Base-by-base conservation (phyloP, 352 stramenopile species). In the Phytophthora sansomeana region DNA sequence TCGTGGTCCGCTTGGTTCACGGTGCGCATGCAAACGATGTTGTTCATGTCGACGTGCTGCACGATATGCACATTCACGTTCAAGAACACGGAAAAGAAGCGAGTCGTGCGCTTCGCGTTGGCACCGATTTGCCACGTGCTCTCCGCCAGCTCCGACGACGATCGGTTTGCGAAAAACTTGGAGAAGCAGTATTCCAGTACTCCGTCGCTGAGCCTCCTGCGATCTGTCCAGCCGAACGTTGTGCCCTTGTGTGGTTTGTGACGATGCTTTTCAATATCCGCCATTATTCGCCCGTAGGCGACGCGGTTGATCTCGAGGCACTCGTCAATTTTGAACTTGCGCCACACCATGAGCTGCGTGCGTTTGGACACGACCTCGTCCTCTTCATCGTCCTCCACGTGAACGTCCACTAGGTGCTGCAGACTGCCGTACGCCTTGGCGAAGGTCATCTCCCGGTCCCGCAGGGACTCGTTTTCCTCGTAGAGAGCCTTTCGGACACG, bases 351-450 rank as follows among this genome's bases (percentile, higher is more conserved):
- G 9, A 81, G 69, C 41, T 83, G 72, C 26, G 64, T 67, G 44
- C 58, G 21, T 21, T 64, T 67, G n/a, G 49, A 64, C 42, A 73
- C 50, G 8, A 38, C 46, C 29, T 39, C 19, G n/a, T 62, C 48
- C 26, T 53, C 51, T 30, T 66, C 26, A 13, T 74, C 55, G 28
- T 78, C 67, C 35, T 79, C 62, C 5, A 64, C 38, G 36, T 78
- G 61, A 35, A 73, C 74, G 46, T 82, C 77, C 53, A 85, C 46
- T 21, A 85, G 58, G 49, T 82, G 74, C 46, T 85, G 74, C 50
- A 85, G 64, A 57, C 72, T 85, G 5, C 70, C 68, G 57, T 80
- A 77, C 16, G 67, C 74, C 60, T 85, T 85, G 59, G 72, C 67
- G 49, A 82, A 75, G 7, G 58, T 67, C 71, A 82, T 82, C 17